Percentiles rank a stretch among this genome's conserved stretches.
These are phyloP conservation scores for Dysphania ambrosioides DNA, from an alignment of 148 eudicot genomes.

Conservation along the genomic window DNA sequence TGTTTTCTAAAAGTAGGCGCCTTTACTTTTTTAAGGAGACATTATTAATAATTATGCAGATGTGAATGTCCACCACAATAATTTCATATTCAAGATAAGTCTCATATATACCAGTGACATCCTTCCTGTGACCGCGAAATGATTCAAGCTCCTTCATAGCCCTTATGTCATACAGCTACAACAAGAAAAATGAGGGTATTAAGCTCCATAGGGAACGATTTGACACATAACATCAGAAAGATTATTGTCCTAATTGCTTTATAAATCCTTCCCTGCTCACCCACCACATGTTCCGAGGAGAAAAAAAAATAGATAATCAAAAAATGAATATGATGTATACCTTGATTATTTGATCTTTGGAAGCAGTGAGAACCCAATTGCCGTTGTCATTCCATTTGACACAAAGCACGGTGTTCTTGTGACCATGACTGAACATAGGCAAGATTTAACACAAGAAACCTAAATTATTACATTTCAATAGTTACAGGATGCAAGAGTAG, in stretches of 20 bases:
- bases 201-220: slow-evolving; percentile 7
- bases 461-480: neutral
- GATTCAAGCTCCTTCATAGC: slow-evolving; percentile 99
- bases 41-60: neutral
- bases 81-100: neutral
- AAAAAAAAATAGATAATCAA: too few species aligned
- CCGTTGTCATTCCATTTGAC: slow-evolving; percentile 97
- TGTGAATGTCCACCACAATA: neutral
- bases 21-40: neutral
- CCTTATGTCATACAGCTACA: slow-evolving; percentile 94
- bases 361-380: slow-evolving; percentile 96
- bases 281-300: too few species aligned
- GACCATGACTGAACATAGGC: slow-evolving; percentile 79
- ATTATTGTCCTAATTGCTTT: neutral
- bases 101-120: slow-evolving; percentile 69
- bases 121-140: slow-evolving; percentile 92
- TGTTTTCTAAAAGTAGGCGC: neutral
- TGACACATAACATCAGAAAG: neutral
- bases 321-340: too few species aligned
- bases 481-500: neutral
- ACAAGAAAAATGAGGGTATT: slow-evolving; percentile 14
- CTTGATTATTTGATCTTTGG: slow-evolving; percentile 97
- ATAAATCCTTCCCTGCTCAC: too few species aligned
- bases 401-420: slow-evolving; percentile 89
- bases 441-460: slow-evolving; percentile 11